Evolutionary conservation across 345 rosid genomes (phyloP).

Genomic region (Stellera chamaejasme): DNA sequence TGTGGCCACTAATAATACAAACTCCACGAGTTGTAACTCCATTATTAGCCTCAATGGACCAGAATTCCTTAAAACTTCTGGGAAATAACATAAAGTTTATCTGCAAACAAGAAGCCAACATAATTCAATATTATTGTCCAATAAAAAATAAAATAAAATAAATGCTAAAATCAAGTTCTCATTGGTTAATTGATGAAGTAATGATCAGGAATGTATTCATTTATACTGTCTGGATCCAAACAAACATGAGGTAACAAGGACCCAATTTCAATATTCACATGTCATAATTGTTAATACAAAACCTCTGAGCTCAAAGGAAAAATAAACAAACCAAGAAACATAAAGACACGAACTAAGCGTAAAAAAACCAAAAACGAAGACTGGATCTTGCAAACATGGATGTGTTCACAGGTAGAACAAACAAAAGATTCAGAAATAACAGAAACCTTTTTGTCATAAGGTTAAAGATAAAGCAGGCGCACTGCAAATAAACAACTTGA

Average conservation of each 20-base stretch:
- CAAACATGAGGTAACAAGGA: neutral
- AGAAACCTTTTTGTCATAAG: too few species aligned
- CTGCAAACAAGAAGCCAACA: conserved; percentile 13
- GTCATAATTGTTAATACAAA: too few species aligned
- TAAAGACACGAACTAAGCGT: too few species aligned
- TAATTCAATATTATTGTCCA: conserved; percentile 7
- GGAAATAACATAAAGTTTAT: conserved; percentile 5
- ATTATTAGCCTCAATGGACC: conserved; percentile 17
- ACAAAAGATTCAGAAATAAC: too few species aligned
- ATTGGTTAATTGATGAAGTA: neutral
- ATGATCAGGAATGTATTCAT: neutral
- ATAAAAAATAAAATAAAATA: neutral
- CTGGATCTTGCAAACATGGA: too few species aligned
- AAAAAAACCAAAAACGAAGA: too few species aligned
- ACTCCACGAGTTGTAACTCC: conserved; percentile 24
- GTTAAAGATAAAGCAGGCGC: neutral
- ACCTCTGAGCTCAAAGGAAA: too few species aligned
- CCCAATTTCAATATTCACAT: neutral
- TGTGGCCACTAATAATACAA: conserved; percentile 22
- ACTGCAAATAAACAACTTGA: neutral
- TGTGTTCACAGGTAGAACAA: too few species aligned
- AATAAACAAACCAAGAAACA: too few species aligned
- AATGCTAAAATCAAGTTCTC: conserved; percentile 1
- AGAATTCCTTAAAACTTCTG: conserved; percentile 16
- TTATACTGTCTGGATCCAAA: neutral